phyloP scores from a whole-genome alignment of 352 stramenopile species.

The Elongisporangium anandrum region DNA sequence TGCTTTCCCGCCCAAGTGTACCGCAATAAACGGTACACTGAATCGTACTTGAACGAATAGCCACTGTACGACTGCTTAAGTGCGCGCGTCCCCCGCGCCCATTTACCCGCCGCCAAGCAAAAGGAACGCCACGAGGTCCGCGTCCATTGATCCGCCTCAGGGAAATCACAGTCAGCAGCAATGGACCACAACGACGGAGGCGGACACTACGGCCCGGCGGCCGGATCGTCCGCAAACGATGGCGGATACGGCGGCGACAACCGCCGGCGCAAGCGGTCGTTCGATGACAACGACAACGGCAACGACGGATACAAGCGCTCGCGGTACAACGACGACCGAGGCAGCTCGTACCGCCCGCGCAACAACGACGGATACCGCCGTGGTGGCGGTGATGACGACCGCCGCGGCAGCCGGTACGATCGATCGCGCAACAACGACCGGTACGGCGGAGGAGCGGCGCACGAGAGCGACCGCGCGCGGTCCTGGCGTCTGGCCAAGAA shows the following conservation, averaged over 20 bases:
- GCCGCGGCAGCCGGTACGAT: conserved; percentile 19
- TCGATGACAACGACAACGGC: conserved; percentile 40
- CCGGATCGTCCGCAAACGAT: neutral
- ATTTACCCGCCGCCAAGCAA: neutral
- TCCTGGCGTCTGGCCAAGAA: conserved; percentile 76
- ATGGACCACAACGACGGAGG: neutral
- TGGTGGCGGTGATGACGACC: conserved; percentile 19
- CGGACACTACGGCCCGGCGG: neutral
- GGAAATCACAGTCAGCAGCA: neutral
- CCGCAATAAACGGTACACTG: neutral
- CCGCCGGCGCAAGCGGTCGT: conserved; percentile 56
- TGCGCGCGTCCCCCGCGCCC: neutral
- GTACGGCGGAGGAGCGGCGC: conserved; percentile 9
- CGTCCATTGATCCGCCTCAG: neutral
- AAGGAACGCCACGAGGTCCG: neutral
- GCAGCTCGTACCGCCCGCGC: conserved; percentile 18
- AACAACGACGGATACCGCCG: conserved; percentile 20
- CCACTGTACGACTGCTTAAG: neutral
- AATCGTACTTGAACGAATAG: neutral
- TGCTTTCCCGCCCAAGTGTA: neutral
- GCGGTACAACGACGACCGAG: conserved; percentile 37
- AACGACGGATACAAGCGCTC: conserved; percentile 58
- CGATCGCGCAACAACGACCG: conserved; percentile 25
- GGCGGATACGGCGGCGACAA: conserved; percentile 11
- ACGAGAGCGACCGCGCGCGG: conserved; percentile 63